Conservation (phyloP, 1,139 yeast species). For the Wickerhamiella infanticola region DNA sequence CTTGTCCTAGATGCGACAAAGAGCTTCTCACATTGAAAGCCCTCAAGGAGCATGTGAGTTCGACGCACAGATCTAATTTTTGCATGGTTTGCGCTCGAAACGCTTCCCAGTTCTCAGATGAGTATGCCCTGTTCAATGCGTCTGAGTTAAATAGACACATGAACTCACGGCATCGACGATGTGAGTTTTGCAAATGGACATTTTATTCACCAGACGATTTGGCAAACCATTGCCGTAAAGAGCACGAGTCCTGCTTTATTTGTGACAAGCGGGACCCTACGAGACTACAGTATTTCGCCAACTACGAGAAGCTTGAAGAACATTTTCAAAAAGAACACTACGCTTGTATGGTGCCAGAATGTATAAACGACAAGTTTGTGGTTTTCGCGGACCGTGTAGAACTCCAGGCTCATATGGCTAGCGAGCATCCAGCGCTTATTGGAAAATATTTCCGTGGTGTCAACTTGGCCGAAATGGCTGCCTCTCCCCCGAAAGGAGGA, state of each 20-base stretch:
- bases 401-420: conserved; percentile 73
- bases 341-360: conserved; percentile 64
- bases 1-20: conserved; percentile 41
- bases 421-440: conserved; percentile 53
- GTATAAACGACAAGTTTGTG: conserved; percentile 80
- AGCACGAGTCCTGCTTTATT: conserved; percentile 78
- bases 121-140: conserved; percentile 45
- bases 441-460: conserved; percentile 13
- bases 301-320: conserved; percentile 54
- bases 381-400: conserved; percentile 82
- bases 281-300: conserved; percentile 50
- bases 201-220: conserved; percentile 87
- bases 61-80: conserved; percentile 39
- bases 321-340: conserved; percentile 67
- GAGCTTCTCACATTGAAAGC: conserved; percentile 36
- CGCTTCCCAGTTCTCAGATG: conserved; percentile 65
- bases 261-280: conserved; percentile 50
- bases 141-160: conserved; percentile 59
- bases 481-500: not conserved
- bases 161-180: conserved; percentile 69
- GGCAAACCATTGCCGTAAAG: conserved; percentile 63
- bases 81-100: conserved; percentile 65
- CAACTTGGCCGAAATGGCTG: conserved; percentile 3
- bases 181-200: conserved; percentile 63
- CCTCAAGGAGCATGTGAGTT: conserved; percentile 49